Conservation (phyloP, 208 protist genomes). For the Trypanosoma avium region DNA sequence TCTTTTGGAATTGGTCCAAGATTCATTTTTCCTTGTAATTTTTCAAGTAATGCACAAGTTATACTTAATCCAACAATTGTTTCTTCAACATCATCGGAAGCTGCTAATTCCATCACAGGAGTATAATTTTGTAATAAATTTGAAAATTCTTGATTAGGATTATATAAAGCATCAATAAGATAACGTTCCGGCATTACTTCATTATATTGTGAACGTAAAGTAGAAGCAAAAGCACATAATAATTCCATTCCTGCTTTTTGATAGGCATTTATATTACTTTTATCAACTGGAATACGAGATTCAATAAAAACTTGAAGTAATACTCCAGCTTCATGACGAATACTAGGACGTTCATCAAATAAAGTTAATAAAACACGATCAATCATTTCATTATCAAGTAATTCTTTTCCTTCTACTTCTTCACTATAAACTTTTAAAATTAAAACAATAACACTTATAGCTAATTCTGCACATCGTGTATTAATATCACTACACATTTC, state of each 20-base stretch:
- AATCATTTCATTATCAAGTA: slow-evolving; percentile 78
- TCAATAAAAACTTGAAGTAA: slow-evolving; percentile 87
- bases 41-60: slow-evolving; percentile 58
- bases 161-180: slow-evolving; percentile 86
- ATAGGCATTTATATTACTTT: slow-evolving; percentile 53
- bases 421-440: slow-evolving; percentile 70
- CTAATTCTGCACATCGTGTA: slow-evolving; percentile 76
- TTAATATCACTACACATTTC: slow-evolving; percentile 87
- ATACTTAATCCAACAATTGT: slow-evolving; percentile 53
- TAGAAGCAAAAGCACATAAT: slow-evolving; percentile 71
- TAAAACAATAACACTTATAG: slow-evolving; percentile 78
- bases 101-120: slow-evolving; percentile 43
- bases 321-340: slow-evolving; percentile 77
- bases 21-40: slow-evolving; percentile 29
- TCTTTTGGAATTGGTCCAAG: slow-evolving; percentile 41
- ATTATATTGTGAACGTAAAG: slow-evolving; percentile 64
- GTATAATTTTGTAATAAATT: slow-evolving; percentile 50
- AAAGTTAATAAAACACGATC: slow-evolving; percentile 76
- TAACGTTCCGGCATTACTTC: slow-evolving; percentile 86
- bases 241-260: slow-evolving; percentile 59
- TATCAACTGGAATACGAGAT: slow-evolving; percentile 54
- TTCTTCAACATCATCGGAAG: slow-evolving; percentile 43
- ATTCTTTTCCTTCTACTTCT: slow-evolving; percentile 53
- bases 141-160: slow-evolving; percentile 43
- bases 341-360: slow-evolving; percentile 87